phyloP scores from a whole-genome alignment of 1,139 yeast species.

The Hansenula lynferdii region DNA sequence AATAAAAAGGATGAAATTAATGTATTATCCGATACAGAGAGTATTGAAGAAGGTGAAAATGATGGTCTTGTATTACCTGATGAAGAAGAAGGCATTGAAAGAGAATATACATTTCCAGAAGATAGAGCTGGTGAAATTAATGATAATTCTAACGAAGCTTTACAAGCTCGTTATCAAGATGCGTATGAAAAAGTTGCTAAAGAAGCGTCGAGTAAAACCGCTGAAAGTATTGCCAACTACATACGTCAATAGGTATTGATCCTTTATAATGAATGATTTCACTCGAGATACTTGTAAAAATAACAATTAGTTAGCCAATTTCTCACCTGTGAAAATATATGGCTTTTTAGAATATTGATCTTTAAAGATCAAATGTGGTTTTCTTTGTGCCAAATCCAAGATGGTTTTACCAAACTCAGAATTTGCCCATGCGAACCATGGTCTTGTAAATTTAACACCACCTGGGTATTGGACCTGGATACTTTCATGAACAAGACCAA shows the following conservation, averaged over 20 bases:
- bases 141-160: conserved; percentile 44
- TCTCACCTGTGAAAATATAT: conserved; percentile 9
- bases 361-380: conserved; percentile 68
- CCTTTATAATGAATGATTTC: too few relatives aligned
- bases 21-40: conserved; percentile 66
- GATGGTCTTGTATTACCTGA: conserved; percentile 63
- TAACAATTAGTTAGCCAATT: too few relatives aligned
- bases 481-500: conserved; percentile 85
- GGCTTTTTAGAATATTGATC: conserved; percentile 27
- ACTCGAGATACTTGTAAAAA: too few relatives aligned
- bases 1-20: conserved; percentile 42
- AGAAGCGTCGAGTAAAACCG: conserved; percentile 57
- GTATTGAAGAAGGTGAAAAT: conserved; percentile 48
- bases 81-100: conserved; percentile 46
- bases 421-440: conserved; percentile 96
- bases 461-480: conserved; percentile 56
- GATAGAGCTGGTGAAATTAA: conserved; percentile 62
- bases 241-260: conserved; percentile 32
- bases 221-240: conserved; percentile 66
- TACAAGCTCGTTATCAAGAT: conserved; percentile 67
- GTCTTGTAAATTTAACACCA: conserved; percentile 52
- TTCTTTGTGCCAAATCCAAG: conserved; percentile 64
- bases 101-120: conserved; percentile 72
- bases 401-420: conserved; percentile 87
- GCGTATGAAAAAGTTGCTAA: conserved; percentile 67